Evolutionary conservation across 2,329 filamentous ascomycete genomes (phyloP).

Genomic region (Penicillium polonicum): DNA sequence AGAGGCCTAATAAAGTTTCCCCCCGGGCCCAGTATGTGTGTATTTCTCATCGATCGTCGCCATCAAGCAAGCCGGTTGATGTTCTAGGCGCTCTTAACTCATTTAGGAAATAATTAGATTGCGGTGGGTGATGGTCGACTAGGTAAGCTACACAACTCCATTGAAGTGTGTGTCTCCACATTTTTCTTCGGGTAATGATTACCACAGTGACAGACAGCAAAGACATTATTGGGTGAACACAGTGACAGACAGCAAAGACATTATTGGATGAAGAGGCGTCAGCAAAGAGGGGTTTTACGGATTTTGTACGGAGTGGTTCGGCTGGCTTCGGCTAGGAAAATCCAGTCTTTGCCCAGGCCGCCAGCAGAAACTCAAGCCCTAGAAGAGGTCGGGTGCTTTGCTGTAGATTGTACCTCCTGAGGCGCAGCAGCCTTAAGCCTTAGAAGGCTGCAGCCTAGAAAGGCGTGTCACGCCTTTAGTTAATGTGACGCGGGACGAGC

Average conservation of each 20-base stretch:
- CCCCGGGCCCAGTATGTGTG: not conserved
- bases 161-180: constrained; percentile 7
- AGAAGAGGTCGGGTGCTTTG: not conserved
- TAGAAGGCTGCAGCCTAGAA: constrained; percentile 33
- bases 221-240: not conserved
- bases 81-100: not conserved
- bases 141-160: not conserved
- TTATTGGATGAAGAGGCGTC: not conserved
- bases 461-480: constrained; percentile 8
- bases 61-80: constrained; percentile 9
- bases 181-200: constrained; percentile 12
- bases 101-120: not conserved
- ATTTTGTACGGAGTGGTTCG: not conserved
- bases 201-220: constrained; percentile 1
- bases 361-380: not conserved
- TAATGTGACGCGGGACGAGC: not conserved
- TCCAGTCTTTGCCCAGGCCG: not conserved
- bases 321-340: not conserved
- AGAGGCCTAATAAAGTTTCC: constrained; percentile 14
- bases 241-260: too few relatives aligned
- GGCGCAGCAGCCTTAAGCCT: constrained; percentile 38
- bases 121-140: not conserved
- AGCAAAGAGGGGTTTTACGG: not conserved
- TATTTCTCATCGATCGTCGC: constrained; percentile 13
- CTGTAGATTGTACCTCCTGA: not conserved